Base-by-base conservation (phyloP, 352 stramenopile genomes). In the Globisporangium middletonii region DNA sequence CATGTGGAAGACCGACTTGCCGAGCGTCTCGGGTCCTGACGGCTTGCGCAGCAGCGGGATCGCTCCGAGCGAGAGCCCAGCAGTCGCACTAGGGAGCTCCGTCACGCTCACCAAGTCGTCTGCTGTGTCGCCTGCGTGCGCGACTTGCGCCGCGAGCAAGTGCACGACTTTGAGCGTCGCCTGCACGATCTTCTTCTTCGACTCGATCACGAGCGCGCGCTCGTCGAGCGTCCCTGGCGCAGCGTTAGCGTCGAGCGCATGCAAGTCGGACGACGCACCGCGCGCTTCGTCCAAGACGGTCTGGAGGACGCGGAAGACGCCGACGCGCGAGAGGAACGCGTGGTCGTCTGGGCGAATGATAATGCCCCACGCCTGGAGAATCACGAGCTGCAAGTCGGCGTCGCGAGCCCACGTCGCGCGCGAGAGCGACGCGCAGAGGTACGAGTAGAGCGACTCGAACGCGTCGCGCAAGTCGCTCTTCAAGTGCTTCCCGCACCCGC, bases 1-100 rank as follows among this genome's bases (percentile, higher is more conserved):
- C 87, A 96, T 96, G 57, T 95, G 82, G 38, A 96, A 96, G 4
- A 96, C 87, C 8, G 86, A 95, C 58, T 96, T 95, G 18, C 87
- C 86, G 1, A 96, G 69, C 28, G 87, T 96, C 63, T 94, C 87
- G 4, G 84, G 85, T 0, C 87, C 87, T 23, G 84, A 94, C 11
- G 87, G 87, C 49, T 95, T 94, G 1, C 85, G 74, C 44, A 92
- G 60, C 23, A 95, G 60, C 12, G 86, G 86, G 56, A 95, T 94
- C 1, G 80, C 72, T 27, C 81, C 75, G 28, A 92, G 63, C 53
- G 68, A 73, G 16, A 84, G 69, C 30, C 71, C 73, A 33, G 73
- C 64, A 8, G 69, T 74, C 15, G 67, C 63, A 27, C 72, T 1
- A 7, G 50, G 70, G 44, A 82, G 64, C 33, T 89, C 81, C 3